phyloP scores from a whole-genome alignment of 2,329 filamentous ascomycete species.

The Aphanocladium album region DNA sequence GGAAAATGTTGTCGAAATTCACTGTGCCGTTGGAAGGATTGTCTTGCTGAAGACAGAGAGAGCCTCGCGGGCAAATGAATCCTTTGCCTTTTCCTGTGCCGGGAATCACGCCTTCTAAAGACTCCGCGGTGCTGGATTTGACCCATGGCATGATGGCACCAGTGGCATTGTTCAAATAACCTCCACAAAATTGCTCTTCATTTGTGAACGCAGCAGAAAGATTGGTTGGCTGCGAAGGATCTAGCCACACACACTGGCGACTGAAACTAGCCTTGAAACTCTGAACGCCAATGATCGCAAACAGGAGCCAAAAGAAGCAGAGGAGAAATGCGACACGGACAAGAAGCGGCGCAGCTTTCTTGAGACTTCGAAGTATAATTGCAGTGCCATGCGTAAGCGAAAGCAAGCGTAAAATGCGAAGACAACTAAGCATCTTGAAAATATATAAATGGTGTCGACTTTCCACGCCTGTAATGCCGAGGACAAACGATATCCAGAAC shows the following conservation, averaged over 20 bases:
- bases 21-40: constrained; percentile 83
- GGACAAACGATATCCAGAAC: constrained; percentile 84
- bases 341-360: constrained; percentile 87
- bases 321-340: constrained; percentile 93
- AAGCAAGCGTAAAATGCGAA: constrained; percentile 87
- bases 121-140: constrained; percentile 27
- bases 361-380: constrained; percentile 89
- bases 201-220: constrained; percentile 55
- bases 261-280: constrained; percentile 84
- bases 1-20: constrained; percentile 90
- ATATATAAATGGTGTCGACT: constrained; percentile 69
- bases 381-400: constrained; percentile 90
- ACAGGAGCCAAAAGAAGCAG: constrained; percentile 94
- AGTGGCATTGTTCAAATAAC: constrained; percentile 61
- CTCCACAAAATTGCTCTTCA: constrained; percentile 76
- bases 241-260: constrained; percentile 73
- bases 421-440: constrained; percentile 93
- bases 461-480: constrained; percentile 68
- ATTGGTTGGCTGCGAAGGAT: constrained; percentile 54
- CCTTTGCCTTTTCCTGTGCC: constrained; percentile 64
- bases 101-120: constrained; percentile 42
- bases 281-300: constrained; percentile 94
- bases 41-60: constrained; percentile 70
- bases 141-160: constrained; percentile 64
- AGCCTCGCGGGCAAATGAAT: constrained; percentile 79